Evolutionary conservation across 768 basidiomycete species (phyloP).

Genomic region (Psilocybe cubensis): DNA sequence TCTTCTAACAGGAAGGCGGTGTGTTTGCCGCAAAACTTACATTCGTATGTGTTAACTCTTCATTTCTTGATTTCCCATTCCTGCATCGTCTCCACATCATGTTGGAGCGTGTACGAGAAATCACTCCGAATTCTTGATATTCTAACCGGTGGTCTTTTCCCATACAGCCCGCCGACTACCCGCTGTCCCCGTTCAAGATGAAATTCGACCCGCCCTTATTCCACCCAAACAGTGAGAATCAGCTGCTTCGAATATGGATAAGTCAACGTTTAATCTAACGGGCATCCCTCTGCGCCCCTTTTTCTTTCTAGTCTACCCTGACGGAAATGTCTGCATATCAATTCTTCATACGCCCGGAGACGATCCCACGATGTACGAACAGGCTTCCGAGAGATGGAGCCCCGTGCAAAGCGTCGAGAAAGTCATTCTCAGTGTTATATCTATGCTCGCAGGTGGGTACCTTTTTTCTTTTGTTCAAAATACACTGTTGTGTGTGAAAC

Average conservation of each 20-base stretch:
- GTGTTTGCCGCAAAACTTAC: slow-evolving; percentile 90
- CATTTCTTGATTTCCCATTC: background rate
- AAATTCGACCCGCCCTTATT: slow-evolving; percentile 96
- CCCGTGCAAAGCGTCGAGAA: slow-evolving; percentile 99
- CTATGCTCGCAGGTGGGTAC: slow-evolving; percentile 88
- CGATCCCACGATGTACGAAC: slow-evolving; percentile 92
- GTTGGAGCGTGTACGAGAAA: background rate
- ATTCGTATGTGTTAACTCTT: slow-evolving; percentile 64
- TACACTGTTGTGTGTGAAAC: background rate
- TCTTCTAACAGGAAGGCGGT: slow-evolving; percentile 79
- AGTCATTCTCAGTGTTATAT: slow-evolving; percentile 93
- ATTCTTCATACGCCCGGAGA: slow-evolving; percentile 95
- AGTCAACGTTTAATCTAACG: background rate
- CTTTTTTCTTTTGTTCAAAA: background rate
- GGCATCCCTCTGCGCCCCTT: background rate
- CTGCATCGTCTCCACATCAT: background rate
- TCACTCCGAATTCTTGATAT: background rate
- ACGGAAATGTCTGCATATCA: slow-evolving; percentile 97
- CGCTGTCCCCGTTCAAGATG: slow-evolving; percentile 99
- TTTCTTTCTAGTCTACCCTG: slow-evolving; percentile 77
- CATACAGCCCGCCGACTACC: slow-evolving; percentile 86
- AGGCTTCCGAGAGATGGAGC: slow-evolving; percentile 95
- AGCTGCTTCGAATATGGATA: slow-evolving; percentile 10
- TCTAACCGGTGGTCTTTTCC: background rate
- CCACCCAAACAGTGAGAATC: slow-evolving; percentile 91